Base-by-base conservation (phyloP, 2,329 filamentous ascomycete species). In the Rutstroemia sp. region DNA sequence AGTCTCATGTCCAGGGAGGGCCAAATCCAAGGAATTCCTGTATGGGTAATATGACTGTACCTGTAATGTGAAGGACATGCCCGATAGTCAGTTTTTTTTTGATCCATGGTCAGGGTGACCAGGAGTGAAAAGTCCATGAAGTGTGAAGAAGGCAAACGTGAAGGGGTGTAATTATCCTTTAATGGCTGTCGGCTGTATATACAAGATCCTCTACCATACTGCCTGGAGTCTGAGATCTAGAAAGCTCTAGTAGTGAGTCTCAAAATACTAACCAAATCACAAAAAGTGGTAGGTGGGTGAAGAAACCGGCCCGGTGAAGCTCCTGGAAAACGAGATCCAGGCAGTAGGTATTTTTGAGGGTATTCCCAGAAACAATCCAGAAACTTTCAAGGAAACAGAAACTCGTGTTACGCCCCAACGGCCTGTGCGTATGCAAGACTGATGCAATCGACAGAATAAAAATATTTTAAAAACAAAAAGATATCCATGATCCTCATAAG, bases 341-440 rank as follows among this genome's bases (percentile, higher is more conserved):
- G 60, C 66, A 68, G 67, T 66, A 68, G 60, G 61, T 59, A 49
- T 62, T 59, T 34, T 34, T 34, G 30, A 48, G 58, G 57, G 62
- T 62, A 63, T 66, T 66, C 62, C 63, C 61, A 66, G 60, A 63
- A 60, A 59, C 27, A 54, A 37, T 57, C 49, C 48, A 44, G 44
- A 44, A 57, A 54, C 49, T 48, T 55, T 63, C 53, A 61, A 62
- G 60, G 62, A 55, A 62, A 55, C 61, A 60, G 47, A 52, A 47
- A 51, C 38, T 54, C 56, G 59, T 49, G 50, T 56, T 60, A 59
- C 65, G 59, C 63, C 66, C 60, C 57, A 64, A 66, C 60, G 65
- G 63, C 62, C 62, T 65, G 62, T 61, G 62, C 61, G 59, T 58
- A 66, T 68, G 67, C 66, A 66, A 65, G 63, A 67, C 66, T 65